Evolutionary conservation across 345 rosid genomes (phyloP).

Genomic region (Camelina sativa): DNA sequence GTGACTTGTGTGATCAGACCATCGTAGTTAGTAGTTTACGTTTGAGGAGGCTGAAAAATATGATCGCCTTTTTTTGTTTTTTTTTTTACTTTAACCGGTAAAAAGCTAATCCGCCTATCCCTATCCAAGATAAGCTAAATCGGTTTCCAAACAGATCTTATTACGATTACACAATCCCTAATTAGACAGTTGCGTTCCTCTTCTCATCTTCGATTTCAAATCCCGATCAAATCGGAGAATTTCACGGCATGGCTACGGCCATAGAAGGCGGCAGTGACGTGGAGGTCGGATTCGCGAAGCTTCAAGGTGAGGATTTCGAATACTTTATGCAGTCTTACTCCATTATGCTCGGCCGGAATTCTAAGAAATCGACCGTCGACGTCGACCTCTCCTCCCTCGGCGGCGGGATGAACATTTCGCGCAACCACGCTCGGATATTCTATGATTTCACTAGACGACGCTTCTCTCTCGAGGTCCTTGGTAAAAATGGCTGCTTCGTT

Average conservation of each 20-base stretch:
- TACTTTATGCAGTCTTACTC: conserved; percentile 98
- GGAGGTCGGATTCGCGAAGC: conserved; percentile 97
- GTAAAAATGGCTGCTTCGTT: conserved; percentile 94
- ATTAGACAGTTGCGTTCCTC: conserved; percentile 6
- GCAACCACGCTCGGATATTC: conserved; percentile 91
- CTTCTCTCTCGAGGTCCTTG: conserved; percentile 96
- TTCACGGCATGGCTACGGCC: conserved; percentile 52
- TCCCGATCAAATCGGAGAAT: background rate
- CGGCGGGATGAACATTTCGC: conserved; percentile 98
- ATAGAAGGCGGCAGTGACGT: conserved; percentile 78
- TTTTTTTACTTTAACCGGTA: background rate
- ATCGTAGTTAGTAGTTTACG: too few species aligned
- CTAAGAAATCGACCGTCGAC: conserved; percentile 93
- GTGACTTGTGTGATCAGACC: too few species aligned
- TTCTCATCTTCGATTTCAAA: background rate
- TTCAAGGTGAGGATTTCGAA: conserved; percentile 97
- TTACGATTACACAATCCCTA: conserved; percentile 18
- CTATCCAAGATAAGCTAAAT: conserved; percentile 14
- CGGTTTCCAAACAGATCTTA: conserved; percentile 27
- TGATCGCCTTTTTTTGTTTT: background rate
- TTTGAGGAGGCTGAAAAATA: too few species aligned
- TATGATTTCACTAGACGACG: conserved; percentile 96
- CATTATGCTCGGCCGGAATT: conserved; percentile 89
- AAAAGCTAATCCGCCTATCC: background rate
- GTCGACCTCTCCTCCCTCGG: conserved; percentile 95